Evolutionary conservation across 2,329 filamentous ascomycete species (phyloP), one percentile per base, ranked within the genome.

Genomic region (Pseudogymnoascus sp.): DNA sequence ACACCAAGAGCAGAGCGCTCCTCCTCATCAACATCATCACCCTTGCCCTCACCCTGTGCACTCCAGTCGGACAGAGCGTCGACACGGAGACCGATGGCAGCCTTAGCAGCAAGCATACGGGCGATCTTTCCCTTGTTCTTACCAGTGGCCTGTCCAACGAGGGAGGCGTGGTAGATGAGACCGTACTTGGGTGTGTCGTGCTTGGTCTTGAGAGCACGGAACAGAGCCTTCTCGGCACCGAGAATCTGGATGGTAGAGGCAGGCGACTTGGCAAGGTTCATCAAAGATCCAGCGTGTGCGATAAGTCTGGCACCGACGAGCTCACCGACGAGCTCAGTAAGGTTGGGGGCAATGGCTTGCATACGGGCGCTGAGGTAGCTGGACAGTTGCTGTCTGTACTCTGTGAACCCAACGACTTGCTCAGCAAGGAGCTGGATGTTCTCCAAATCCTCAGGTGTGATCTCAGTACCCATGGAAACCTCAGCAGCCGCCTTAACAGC

Each of bases 111-210:
- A 64, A 99, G 84, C 81, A 96, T 92, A 83, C 94, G 90, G 41
- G 94, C 94, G 72, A 99, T 96, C 82, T 99, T 99, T 70, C 94
- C 94, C 87, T 99, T 99, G 82, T 97, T 97, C 81, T 91, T 93
- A 71, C 94, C 94, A 18, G 90, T 96, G 30, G 94, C 94, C 79
- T 99, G 94, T 47, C 94, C 95, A 67, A 99, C 95, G 50, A 99
- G 84, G 28, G 90, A 94, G 57, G 90, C 89, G 76, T 96, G 89
- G 78, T 94, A 95, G 74, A 95, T 90, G 66, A 96, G 83, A 83
- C 94, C 94, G 71, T 97, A 99, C 78, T 97, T 99, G 73, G 94
- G 94, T 38, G 94, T 99, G 73, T 97, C 92, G 76, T 97, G 93
- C 83, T 99, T 97, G 58, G 94, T 99, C 85, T 99, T 99, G 66